These are phyloP conservation scores for Solanum gandarillasii DNA, from an alignment of 257 asterid genomes.

Conservation along the genomic window DNA sequence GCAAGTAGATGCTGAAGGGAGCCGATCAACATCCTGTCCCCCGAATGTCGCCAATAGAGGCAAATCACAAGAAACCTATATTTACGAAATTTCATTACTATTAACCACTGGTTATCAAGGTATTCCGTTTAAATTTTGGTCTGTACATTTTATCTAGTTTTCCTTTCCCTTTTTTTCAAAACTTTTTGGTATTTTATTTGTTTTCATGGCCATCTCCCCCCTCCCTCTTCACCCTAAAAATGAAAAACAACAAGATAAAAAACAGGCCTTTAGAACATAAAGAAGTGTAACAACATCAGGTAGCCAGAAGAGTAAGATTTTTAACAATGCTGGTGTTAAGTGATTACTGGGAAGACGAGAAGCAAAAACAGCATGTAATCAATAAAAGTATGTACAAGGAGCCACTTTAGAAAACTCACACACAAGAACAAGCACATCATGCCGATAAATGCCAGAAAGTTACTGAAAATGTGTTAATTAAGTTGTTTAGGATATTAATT, in stretches of 20 bases:
- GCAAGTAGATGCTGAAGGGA: conserved; percentile 98
- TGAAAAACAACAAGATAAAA: neutral
- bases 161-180: neutral
- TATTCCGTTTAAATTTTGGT: neutral
- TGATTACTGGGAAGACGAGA: neutral
- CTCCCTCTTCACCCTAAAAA: neutral
- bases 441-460: neutral
- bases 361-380: neutral
- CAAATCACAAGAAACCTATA: conserved; percentile 71
- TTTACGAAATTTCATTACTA: neutral
- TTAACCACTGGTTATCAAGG: neutral
- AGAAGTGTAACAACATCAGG: neutral
- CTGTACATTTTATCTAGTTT: neutral
- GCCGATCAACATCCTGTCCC: conserved; percentile 96
- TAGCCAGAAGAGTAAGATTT: neutral
- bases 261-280: neutral
- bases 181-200: neutral
- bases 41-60: conserved; percentile 92
- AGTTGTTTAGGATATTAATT: neutral
- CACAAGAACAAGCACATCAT: neutral
- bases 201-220: neutral
- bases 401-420: neutral
- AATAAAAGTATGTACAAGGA: neutral
- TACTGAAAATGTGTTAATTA: neutral
- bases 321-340: neutral